These are phyloP conservation scores for Cyberlindnera lachancei DNA, from an alignment of 805 yeast species.

Conservation along the genomic window DNA sequence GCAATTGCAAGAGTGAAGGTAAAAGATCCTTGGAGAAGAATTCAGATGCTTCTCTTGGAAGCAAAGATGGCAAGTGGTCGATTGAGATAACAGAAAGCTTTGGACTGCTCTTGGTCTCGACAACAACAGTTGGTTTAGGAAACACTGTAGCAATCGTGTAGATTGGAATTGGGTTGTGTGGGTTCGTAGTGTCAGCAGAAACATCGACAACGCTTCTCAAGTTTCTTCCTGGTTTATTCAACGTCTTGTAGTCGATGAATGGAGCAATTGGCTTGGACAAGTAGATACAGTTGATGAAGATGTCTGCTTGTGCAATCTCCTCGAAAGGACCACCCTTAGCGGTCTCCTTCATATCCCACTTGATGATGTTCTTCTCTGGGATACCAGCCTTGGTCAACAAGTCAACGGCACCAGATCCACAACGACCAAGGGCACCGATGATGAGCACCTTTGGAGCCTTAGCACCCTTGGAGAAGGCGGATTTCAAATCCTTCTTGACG, in stretches of 20 bases:
- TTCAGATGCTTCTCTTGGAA: constrained; percentile 97
- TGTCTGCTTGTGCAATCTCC: constrained; percentile 81
- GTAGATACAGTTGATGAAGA: constrained; percentile 94
- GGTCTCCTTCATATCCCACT: constrained; percentile 98
- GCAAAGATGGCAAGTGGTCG: constrained; percentile 90
- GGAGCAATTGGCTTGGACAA: constrained; percentile 91
- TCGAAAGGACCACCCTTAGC: constrained; percentile 94
- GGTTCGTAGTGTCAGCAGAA: constrained; percentile 97
- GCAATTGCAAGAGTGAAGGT: constrained; percentile 82
- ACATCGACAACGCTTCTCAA: constrained; percentile 94
- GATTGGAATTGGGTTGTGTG: constrained; percentile 96
- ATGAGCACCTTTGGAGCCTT: constrained; percentile 73
- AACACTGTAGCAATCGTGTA: constrained; percentile 87
- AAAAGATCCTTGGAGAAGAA: constrained; percentile 78
- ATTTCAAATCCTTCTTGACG: constrained; percentile 50
- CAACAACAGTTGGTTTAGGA: constrained; percentile 82
- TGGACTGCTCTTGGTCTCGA: constrained; percentile 73
- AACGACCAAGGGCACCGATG: constrained; percentile 97
- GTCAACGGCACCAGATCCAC: constrained; percentile 96
- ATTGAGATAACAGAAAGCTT: constrained; percentile 87
- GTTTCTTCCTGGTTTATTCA: constrained; percentile 63
- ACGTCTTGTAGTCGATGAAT: constrained; percentile 61
- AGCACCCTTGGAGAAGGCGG: constrained; percentile 55
- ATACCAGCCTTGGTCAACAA: constrained; percentile 76
- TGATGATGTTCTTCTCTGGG: constrained; percentile 72